These are phyloP conservation scores for Paspalum vaginatum DNA, from an alignment of 176 grass and related monocot genomes.

Conservation along the genomic window DNA sequence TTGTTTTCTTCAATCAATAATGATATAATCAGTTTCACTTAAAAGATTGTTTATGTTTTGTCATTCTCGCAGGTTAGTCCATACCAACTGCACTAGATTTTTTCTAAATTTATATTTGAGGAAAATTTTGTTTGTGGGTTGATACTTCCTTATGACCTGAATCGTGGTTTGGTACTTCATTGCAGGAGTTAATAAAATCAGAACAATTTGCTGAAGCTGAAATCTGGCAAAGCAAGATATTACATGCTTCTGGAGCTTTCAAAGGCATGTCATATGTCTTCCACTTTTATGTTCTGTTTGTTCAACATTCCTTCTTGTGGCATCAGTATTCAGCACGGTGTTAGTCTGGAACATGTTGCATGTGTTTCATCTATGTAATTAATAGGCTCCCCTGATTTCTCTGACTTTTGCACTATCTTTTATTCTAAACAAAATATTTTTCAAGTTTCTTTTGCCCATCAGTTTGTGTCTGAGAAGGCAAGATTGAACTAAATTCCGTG, in stretches of 20 bases:
- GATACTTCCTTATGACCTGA: conserved; percentile 8
- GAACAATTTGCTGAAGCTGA: conserved; percentile 73
- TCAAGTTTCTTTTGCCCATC: background rate
- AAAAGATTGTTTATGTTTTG: conserved; percentile 16
- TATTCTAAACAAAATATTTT: conserved; percentile 1
- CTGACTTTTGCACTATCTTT: conserved; percentile 14
- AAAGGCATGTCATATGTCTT: conserved; percentile 47
- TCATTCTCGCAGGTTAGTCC: background rate
- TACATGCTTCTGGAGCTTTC: conserved; percentile 79
- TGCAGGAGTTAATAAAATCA: conserved; percentile 72
- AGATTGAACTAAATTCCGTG: background rate
- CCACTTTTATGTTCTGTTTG: background rate
- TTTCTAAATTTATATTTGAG: conserved; percentile 1
- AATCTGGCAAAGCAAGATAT: conserved; percentile 91
- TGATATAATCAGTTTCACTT: background rate
- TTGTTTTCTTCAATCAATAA: background rate
- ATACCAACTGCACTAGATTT: background rate
- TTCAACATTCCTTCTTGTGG: conserved; percentile 27
- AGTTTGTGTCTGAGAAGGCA: background rate
- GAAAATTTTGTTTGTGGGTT: conserved; percentile 14
- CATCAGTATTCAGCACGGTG: background rate
- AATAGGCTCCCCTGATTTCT: conserved; percentile 1
- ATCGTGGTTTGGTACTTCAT: conserved; percentile 35
- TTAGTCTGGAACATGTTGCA: background rate
- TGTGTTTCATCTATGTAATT: conserved; percentile 5